Percentiles rank a stretch among this genome's conserved stretches.
These are phyloP conservation scores for Saccharomycopsis amapae DNA, from an alignment of 805 yeast species.

Conservation along the genomic window DNA sequence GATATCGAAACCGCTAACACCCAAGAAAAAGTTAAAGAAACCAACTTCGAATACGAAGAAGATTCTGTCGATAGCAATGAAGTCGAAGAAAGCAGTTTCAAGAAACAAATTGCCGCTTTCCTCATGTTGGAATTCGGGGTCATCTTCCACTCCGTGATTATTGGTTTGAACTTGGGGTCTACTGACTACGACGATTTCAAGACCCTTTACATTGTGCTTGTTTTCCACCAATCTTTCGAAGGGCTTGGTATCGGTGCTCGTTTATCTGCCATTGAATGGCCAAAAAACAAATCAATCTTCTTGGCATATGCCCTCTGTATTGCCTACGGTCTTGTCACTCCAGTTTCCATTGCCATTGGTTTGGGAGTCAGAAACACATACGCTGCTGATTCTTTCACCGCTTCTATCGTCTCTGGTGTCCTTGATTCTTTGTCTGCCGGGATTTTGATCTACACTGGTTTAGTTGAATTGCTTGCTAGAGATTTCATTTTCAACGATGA, in stretches of 20 bases:
- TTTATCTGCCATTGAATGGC: conserved; percentile 53
- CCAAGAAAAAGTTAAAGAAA: conserved; percentile 1
- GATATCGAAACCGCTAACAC: neutral
- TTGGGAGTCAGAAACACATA: conserved; percentile 62
- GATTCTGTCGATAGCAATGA: neutral
- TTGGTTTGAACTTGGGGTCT: conserved; percentile 53
- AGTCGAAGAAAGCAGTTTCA: conserved; percentile 1
- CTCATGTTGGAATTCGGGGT: conserved; percentile 66
- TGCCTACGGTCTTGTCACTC: conserved; percentile 56
- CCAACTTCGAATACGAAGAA: neutral
- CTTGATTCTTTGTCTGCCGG: conserved; percentile 70
- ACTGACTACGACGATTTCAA: conserved; percentile 59
- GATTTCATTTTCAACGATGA: conserved; percentile 46
- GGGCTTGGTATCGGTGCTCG: conserved; percentile 76
- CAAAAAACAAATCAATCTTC: conserved; percentile 34
- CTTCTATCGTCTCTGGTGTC: conserved; percentile 53
- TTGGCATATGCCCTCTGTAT: conserved; percentile 46
- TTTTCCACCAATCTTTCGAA: conserved; percentile 74
- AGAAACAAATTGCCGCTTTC: conserved; percentile 36
- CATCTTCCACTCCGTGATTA: conserved; percentile 66
- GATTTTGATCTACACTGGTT: conserved; percentile 60
- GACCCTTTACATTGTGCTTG: conserved; percentile 55
- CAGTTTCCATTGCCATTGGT: conserved; percentile 67
- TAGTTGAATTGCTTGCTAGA: conserved; percentile 69
- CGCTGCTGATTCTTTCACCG: conserved; percentile 47